These are phyloP conservation scores for Pterulicium gracile DNA, from an alignment of 1,284 basidiomycete species.

Conservation along the genomic window DNA sequence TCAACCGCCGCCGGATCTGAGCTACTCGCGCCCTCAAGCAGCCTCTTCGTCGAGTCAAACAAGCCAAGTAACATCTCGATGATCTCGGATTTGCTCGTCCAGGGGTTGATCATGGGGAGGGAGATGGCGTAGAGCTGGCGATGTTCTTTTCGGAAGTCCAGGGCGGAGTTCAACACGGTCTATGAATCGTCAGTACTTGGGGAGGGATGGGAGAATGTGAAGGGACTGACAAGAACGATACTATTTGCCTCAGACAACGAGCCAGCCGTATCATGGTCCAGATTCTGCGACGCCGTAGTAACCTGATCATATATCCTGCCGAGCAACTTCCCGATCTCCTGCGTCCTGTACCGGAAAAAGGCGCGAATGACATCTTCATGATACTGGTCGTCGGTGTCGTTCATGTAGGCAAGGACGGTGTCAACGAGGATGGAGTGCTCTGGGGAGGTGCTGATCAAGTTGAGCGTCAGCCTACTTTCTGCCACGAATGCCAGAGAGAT, in stretches of 20 bases:
- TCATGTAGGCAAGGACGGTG: slow-evolving; percentile 56
- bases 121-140: slow-evolving; percentile 69
- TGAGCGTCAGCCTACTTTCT: not conserved
- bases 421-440: slow-evolving; percentile 51
- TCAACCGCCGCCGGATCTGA: slow-evolving; percentile 18
- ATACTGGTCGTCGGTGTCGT: slow-evolving; percentile 36
- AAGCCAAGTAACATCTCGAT: slow-evolving; percentile 66
- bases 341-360: slow-evolving; percentile 75
- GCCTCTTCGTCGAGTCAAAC: slow-evolving; percentile 58
- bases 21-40: slow-evolving; percentile 27
- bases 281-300: slow-evolving; percentile 26
- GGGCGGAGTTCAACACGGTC: slow-evolving; percentile 65
- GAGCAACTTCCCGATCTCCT: slow-evolving; percentile 45
- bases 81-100: slow-evolving; percentile 67
- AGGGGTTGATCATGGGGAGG: slow-evolving; percentile 64
- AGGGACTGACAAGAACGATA: slow-evolving; percentile 49
- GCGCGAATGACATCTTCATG: slow-evolving; percentile 74
- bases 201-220: not conserved
- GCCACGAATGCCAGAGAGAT: not conserved
- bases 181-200: slow-evolving; percentile 18
- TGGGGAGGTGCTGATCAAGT: slow-evolving; percentile 29
- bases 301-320: slow-evolving; percentile 41
- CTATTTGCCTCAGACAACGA: slow-evolving; percentile 63
- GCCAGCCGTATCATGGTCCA: slow-evolving; percentile 27
- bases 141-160: slow-evolving; percentile 66